Base-by-base conservation (phyloP, 2,329 filamentous ascomycete species). In the Fonsecaea pugnacius region DNA sequence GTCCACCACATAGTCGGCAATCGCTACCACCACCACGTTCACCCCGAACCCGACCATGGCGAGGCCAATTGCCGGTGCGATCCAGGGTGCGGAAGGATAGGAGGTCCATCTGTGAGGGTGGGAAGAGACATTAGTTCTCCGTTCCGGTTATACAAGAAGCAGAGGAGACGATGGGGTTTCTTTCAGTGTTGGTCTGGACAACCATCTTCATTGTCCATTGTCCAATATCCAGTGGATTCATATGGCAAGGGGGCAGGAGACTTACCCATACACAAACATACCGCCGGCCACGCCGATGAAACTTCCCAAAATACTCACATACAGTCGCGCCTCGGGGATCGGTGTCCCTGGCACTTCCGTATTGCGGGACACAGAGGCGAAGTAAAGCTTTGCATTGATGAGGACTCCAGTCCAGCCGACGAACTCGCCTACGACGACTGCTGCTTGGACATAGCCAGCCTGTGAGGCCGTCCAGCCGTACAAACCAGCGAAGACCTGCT, bases 401-500 rank as follows among this genome's bases (percentile, higher is more conserved):
- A 83, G 81, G 0, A 84, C 77, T 4, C 82, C 57, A 12, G 60
- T 51, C 58, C 59, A 77, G 9, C 81, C 81, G 8, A 83, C 51
- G 1, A 78, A 38, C 63, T 82, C 80, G 14, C 82, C 82, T 6
- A 82, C 71, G 2, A 82, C 77, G 9, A 83, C 72, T 1, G 80
- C 78, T 16, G 65, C 72, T 66, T 83, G 80, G 0, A 82, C 74
- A 32, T 80, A 75, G n/a, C 80, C 80, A 10, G 78, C 78, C 32
- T 75, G 74, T 81, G 58, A 82, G 77, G 67, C 79, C 75, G 10
- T 76, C 90, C 89, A 92, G 80, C 86, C 86, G 83, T 92, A 92
- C 74, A 92, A 85, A 4, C 89, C 89, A 54, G 89, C 88, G 71
- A 92, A 92, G 52, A 90, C 87, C 78, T 92, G 89, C 78, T 92